Conservation (phyloP, 2,329 filamentous ascomycete genomes). For the Tolypocladium sp. region DNA sequence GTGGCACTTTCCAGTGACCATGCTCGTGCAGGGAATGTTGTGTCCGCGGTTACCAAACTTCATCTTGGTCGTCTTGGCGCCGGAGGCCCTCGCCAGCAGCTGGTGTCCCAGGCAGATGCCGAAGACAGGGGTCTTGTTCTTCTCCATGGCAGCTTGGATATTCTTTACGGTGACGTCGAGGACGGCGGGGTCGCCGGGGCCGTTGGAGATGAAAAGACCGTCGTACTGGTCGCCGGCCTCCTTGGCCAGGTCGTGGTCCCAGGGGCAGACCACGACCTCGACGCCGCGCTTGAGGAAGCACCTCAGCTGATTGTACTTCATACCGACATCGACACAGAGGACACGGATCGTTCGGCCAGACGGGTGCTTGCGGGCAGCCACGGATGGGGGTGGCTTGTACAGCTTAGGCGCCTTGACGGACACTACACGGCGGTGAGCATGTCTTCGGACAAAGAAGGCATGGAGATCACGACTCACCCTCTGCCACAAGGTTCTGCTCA, state of each 20-base stretch:
- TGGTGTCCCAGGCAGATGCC: constrained; percentile 96
- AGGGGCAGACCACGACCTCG: constrained; percentile 89
- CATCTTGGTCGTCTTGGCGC: constrained; percentile 86
- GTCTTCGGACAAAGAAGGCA: not conserved
- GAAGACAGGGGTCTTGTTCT: constrained; percentile 80
- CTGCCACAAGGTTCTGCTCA: constrained; percentile 80
- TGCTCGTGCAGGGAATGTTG: constrained; percentile 96
- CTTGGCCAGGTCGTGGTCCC: constrained; percentile 83
- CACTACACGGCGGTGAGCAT: constrained; percentile 44
- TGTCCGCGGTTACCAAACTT: constrained; percentile 98
- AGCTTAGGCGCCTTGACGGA: constrained; percentile 81
- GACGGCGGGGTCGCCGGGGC: constrained; percentile 87
- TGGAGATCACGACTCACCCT: constrained; percentile 58
- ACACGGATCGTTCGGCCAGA: constrained; percentile 82
- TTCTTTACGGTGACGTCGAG: constrained; percentile 73
- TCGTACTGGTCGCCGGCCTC: constrained; percentile 80
- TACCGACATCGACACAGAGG: constrained; percentile 88
- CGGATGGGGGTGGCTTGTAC: constrained; percentile 65
- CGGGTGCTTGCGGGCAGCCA: constrained; percentile 72
- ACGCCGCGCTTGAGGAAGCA: constrained; percentile 87
- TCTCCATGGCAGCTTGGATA: constrained; percentile 65
- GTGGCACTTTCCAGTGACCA: constrained; percentile 93
- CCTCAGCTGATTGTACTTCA: constrained; percentile 96
- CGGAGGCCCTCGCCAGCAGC: constrained; percentile 78
- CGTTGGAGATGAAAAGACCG: constrained; percentile 95